These are phyloP conservation scores for Phylloporus arenicola DNA, from an alignment of 768 basidiomycete genomes.

Conservation along the genomic window DNA sequence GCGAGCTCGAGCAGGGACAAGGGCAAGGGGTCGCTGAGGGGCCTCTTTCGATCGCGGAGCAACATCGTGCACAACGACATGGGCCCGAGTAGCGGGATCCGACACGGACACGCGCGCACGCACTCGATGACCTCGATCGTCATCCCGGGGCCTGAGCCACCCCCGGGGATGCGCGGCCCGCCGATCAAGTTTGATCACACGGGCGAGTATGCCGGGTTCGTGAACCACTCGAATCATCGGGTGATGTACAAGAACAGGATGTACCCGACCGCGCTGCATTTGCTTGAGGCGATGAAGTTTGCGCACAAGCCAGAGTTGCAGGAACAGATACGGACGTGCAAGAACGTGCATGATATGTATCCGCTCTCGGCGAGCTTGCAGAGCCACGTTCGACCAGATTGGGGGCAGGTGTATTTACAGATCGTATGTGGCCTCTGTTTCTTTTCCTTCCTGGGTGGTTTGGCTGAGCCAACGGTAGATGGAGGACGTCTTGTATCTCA, in stretches of 20 bases:
- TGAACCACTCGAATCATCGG: slow-evolving; percentile 62
- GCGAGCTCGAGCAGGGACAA: slow-evolving; percentile 28
- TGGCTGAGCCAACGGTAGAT: slow-evolving; percentile 38
- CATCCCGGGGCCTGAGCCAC: slow-evolving; percentile 13
- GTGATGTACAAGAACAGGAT: slow-evolving; percentile 49
- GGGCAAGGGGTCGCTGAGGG: slow-evolving; percentile 33
- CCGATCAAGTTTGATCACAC: slow-evolving; percentile 41
- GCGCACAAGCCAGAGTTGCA: slow-evolving; percentile 47
- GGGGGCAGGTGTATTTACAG: slow-evolving; percentile 47
- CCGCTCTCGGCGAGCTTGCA: slow-evolving; percentile 30
- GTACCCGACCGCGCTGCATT: slow-evolving; percentile 68
- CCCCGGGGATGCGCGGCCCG: slow-evolving; percentile 13
- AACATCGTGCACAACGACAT: slow-evolving; percentile 12
- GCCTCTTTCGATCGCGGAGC: slow-evolving; percentile 46
- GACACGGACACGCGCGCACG: slow-evolving; percentile 16
- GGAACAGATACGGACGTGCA: slow-evolving; percentile 47
- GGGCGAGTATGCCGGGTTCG: slow-evolving; percentile 42
- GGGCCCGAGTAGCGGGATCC: slow-evolving; percentile 12
- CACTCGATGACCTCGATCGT: slow-evolving; percentile 21
- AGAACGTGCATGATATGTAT: slow-evolving; percentile 36
- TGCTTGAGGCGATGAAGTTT: slow-evolving; percentile 75
- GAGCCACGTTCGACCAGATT: slow-evolving; percentile 46
- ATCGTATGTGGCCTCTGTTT: slow-evolving; percentile 36
- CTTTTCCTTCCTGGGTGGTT: background rate
- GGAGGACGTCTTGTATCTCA: slow-evolving; percentile 61